Conservation (phyloP, 106 monocot genomes). For the Dendrobium officinale region DNA sequence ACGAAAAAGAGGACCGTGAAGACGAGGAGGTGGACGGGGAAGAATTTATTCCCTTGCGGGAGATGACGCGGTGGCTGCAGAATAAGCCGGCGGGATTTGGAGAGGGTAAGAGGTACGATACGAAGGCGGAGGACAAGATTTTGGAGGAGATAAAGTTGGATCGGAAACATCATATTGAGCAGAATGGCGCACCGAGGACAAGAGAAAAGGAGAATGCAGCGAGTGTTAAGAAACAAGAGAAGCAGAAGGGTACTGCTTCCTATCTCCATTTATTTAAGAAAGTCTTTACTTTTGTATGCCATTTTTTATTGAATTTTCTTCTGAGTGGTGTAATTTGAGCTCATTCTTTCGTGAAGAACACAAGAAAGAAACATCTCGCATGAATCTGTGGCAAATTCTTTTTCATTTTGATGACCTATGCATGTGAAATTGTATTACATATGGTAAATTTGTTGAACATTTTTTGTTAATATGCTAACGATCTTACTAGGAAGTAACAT, state of each 20-base stretch:
- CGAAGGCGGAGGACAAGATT: constrained; percentile 52
- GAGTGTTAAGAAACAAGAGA: constrained; percentile 5
- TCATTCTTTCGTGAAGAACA: too few relatives aligned
- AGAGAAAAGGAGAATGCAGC: neutral
- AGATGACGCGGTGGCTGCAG: constrained; percentile 46
- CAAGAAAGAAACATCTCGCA: neutral
- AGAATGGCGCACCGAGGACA: constrained; percentile 25
- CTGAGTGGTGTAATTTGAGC: too few relatives aligned
- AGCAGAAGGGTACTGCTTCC: constrained; percentile 11
- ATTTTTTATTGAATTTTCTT: neutral
- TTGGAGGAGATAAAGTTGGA: constrained; percentile 56
- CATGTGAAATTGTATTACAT: neutral
- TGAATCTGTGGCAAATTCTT: neutral
- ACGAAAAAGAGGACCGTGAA: constrained; percentile 10
- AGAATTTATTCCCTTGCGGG: constrained; percentile 23
- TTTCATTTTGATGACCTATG: neutral
- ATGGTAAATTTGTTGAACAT: too few relatives aligned
- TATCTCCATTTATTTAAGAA: neutral
- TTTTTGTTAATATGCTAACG: too few relatives aligned
- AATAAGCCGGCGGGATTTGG: constrained; percentile 73
- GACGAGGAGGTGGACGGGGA: constrained; percentile 11
- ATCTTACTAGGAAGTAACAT: too few relatives aligned
- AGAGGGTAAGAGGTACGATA: constrained; percentile 56
- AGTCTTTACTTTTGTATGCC: neutral
- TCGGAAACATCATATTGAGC: constrained; percentile 19